Percentiles rank a stretch among this genome's conserved stretches.
Conservation (phyloP, 441 rosid genomes). For the Lagerstroemia fauriei region DNA sequence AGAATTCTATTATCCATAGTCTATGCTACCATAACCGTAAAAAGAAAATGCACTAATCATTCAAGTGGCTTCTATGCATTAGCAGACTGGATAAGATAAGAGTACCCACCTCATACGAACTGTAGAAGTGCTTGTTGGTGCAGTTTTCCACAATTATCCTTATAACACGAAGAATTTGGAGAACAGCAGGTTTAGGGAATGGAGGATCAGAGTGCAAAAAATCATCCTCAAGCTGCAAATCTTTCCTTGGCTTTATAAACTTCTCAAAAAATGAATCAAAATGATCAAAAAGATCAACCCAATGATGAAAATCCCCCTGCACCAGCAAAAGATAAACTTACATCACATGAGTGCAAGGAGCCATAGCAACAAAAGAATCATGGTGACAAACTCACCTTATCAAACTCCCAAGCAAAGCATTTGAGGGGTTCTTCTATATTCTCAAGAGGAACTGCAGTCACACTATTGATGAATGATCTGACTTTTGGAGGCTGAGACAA, state of each 20-base stretch:
- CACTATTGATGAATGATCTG: slow-evolving; percentile 72
- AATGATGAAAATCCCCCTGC: slow-evolving; percentile 98
- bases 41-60: not conserved
- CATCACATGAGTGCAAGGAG: slow-evolving; percentile 20
- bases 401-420: slow-evolving; percentile 84
- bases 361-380: slow-evolving; percentile 12
- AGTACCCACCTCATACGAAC: slow-evolving; percentile 79
- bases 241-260: slow-evolving; percentile 81
- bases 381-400: slow-evolving; percentile 56
- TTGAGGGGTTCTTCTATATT: slow-evolving; percentile 73
- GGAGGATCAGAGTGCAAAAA: slow-evolving; percentile 69
- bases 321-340: slow-evolving; percentile 26
- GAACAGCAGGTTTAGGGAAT: slow-evolving; percentile 85
- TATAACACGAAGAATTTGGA: slow-evolving; percentile 88
- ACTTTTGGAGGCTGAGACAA: slow-evolving; percentile 84
- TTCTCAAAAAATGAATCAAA: slow-evolving; percentile 93
- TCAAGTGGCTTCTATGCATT: not conserved
- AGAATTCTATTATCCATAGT: not conserved
- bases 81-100: not conserved
- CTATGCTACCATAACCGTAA: not conserved
- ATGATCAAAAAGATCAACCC: slow-evolving; percentile 94
- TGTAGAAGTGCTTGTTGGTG: slow-evolving; percentile 86
- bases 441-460: slow-evolving; percentile 68
- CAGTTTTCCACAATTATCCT: slow-evolving; percentile 90
- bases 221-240: slow-evolving; percentile 75